A percentile compares a stretch with the other conserved stretches of the same genome.
Evolutionary conservation across 805 yeast genomes (phyloP).

Genomic region (Myxozyma geophila): DNA sequence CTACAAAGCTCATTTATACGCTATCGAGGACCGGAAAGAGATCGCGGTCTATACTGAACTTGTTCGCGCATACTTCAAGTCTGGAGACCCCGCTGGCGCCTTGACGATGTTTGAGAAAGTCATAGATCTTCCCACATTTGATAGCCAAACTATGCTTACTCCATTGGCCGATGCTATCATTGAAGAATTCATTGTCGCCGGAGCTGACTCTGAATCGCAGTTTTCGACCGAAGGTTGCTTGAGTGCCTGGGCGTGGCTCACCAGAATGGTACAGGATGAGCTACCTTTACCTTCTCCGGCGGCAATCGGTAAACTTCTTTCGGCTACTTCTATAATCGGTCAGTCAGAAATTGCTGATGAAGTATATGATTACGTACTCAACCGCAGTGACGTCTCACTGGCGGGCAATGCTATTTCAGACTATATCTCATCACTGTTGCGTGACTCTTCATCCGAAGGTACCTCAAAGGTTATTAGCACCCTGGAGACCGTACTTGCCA

Average conservation of each 20-base stretch:
- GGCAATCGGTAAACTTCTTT: conserved; percentile 36
- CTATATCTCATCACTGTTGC: conserved; percentile 9
- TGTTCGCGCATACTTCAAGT: conserved; percentile 40
- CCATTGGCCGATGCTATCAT: conserved; percentile 35
- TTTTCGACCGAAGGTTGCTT: conserved; percentile 27
- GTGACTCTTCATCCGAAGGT: background rate
- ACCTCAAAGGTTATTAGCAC: conserved; percentile 2
- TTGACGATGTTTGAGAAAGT: conserved; percentile 40
- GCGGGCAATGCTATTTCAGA: conserved; percentile 10
- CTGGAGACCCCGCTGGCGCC: conserved; percentile 39
- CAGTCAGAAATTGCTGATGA: conserved; percentile 41
- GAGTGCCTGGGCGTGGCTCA: conserved; percentile 44
- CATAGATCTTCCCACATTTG: conserved; percentile 24
- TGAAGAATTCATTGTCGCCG: conserved; percentile 38
- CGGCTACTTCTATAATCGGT: conserved; percentile 34
- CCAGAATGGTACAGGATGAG: conserved; percentile 35
- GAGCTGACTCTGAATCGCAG: background rate
- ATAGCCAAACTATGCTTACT: conserved; percentile 15
- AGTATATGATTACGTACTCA: conserved; percentile 38
- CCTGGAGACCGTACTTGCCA: conserved; percentile 8
- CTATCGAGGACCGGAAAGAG: conserved; percentile 20
- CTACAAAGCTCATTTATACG: conserved; percentile 29
- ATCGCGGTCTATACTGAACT: conserved; percentile 39
- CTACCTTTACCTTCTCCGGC: conserved; percentile 10
- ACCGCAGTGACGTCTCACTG: conserved; percentile 1